Conservation (phyloP, 2,329 filamentous ascomycete species). For the Aspergillus sergii region DNA sequence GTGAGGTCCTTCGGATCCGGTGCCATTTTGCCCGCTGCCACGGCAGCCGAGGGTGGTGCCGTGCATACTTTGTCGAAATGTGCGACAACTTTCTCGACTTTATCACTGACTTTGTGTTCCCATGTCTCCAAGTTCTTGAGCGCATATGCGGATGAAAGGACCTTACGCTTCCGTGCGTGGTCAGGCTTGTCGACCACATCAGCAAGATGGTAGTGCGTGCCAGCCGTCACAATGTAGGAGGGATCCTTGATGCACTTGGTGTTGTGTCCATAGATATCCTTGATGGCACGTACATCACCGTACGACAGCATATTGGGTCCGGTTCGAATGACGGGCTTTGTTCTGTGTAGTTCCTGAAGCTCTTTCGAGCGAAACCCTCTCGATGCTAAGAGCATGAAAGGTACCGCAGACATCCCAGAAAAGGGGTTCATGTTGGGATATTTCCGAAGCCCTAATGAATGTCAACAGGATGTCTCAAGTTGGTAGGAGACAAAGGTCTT, state of each 20-base stretch:
- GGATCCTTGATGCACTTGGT: constrained; percentile 55
- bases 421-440: constrained; percentile 49
- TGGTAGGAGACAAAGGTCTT: too few species aligned
- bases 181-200: constrained; percentile 57
- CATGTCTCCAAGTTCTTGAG: constrained; percentile 57
- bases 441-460: constrained; percentile 45
- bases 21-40: constrained; percentile 29
- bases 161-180: constrained; percentile 55
- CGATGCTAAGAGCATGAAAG: constrained; percentile 51
- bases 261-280: constrained; percentile 56
- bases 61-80: constrained; percentile 48
- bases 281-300: constrained; percentile 47
- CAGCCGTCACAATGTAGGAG: constrained; percentile 50
- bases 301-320: constrained; percentile 52
- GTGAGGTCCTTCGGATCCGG: constrained; percentile 32
- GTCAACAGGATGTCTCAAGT: neutral
- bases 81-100: constrained; percentile 48
- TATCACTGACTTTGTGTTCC: constrained; percentile 60
- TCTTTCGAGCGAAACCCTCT: constrained; percentile 48
- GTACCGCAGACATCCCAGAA: constrained; percentile 50
- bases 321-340: constrained; percentile 48
- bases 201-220: constrained; percentile 55
- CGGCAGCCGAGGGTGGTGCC: constrained; percentile 32
- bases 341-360: constrained; percentile 50
- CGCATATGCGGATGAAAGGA: constrained; percentile 55